Percentiles rank a stretch among this genome's conserved stretches.
Conservation (phyloP, 2,329 filamentous ascomycete genomes). For the Neonectria coccinea region DNA sequence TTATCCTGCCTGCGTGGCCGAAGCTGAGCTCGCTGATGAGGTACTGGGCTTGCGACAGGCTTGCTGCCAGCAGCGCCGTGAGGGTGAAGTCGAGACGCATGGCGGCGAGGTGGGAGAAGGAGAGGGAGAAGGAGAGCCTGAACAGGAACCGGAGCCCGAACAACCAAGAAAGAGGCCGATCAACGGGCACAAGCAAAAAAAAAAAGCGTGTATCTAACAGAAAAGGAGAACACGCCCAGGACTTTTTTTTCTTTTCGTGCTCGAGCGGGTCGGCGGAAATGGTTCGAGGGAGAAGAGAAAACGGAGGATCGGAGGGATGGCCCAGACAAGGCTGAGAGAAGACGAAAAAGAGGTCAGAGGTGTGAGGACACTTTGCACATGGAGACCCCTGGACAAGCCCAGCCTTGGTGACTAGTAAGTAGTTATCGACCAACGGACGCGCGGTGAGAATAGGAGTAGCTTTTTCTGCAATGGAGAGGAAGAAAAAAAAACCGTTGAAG, state of each 20-base stretch:
- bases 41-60: conserved; percentile 70
- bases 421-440: not conserved
- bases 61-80: conserved; percentile 58
- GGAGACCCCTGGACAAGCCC: conserved; percentile 7
- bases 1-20: conserved; percentile 78
- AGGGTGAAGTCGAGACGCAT: conserved; percentile 60
- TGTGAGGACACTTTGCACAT: conserved; percentile 45
- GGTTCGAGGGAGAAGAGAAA: conserved; percentile 17
- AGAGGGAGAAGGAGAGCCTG: no score
- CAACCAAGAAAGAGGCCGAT: conserved; percentile 24
- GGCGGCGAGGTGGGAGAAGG: conserved; percentile 42
- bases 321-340: conserved; percentile 41
- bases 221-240: conserved; percentile 5
- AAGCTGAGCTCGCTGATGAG: conserved; percentile 82
- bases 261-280: conserved; percentile 21
- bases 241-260: conserved; percentile 7
- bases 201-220: no score
- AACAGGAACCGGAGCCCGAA: not conserved
- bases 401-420: not conserved
- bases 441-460: not conserved
- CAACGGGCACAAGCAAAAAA: conserved; percentile 14
- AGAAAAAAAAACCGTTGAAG: not conserved
- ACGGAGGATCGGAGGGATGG: conserved; percentile 23
- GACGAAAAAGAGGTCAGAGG: not conserved
- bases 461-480: not conserved